These are phyloP conservation scores for Xylona heveae DNA, from an alignment of 495 filamentous ascomycete species.

Conservation along the genomic window DNA sequence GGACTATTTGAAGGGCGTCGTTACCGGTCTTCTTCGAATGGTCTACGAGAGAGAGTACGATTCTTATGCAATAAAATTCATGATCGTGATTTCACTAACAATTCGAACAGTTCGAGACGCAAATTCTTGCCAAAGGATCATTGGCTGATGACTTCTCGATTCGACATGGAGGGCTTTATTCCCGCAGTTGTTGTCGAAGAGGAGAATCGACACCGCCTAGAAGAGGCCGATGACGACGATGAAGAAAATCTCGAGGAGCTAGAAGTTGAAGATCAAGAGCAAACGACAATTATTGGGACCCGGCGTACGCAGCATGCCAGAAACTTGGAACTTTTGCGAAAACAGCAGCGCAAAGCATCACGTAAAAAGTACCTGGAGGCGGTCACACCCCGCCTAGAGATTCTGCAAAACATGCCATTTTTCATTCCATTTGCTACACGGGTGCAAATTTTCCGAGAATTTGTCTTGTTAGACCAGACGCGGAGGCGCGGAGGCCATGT, in stretches of 20 bases:
- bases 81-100: not conserved
- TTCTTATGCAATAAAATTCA: too few species aligned
- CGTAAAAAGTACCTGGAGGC: slow-evolving; percentile 46
- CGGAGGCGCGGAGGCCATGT: slow-evolving; percentile 51
- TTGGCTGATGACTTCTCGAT: slow-evolving; percentile 85
- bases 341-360: slow-evolving; percentile 39
- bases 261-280: slow-evolving; percentile 23
- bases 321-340: slow-evolving; percentile 27
- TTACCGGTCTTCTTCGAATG: slow-evolving; percentile 66
- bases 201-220: slow-evolving; percentile 48
- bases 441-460: slow-evolving; percentile 86
- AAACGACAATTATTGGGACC: slow-evolving; percentile 25
- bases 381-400: slow-evolving; percentile 68
- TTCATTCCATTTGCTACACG: slow-evolving; percentile 83
- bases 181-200: slow-evolving; percentile 73
- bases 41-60: slow-evolving; percentile 77
- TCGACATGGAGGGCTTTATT: slow-evolving; percentile 86
- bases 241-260: slow-evolving; percentile 27
- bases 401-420: slow-evolving; percentile 91
- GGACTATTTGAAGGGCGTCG: slow-evolving; percentile 55
- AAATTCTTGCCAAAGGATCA: slow-evolving; percentile 62
- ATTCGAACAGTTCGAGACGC: slow-evolving; percentile 39
- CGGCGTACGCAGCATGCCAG: slow-evolving; percentile 28
- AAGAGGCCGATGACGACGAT: slow-evolving; percentile 24
- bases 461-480: slow-evolving; percentile 64